Base-by-base conservation (phyloP, 805 yeast species). In the Myxozyma lipomycoides region DNA sequence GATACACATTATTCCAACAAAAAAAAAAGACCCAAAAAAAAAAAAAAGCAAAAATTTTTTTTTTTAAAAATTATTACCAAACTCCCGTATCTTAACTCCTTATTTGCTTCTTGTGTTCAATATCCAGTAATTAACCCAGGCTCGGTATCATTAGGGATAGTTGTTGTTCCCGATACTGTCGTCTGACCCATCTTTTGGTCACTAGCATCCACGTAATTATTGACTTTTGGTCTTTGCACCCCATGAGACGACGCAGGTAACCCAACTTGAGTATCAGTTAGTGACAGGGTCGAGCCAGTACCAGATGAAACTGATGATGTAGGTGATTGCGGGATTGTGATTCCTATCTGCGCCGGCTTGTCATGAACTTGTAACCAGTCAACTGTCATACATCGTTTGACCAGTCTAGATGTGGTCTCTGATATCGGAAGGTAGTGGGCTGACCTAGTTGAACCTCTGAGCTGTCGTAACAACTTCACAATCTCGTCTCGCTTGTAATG, bases 401-500 rank as follows among this genome's bases (percentile, higher is more conserved):
- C 59, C 17, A 55, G 43, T 21, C 59, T 37, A 7, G 47, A 34
- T 12, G 53, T 55, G 21, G 59, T 55, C n/a, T 45, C 58, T 21
- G 58, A 53, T 10, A 55, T 43, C 21, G 56, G 49, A 10, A 45
- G 49, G 38, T 41, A 55, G 18, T 50, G 52, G 21, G 37, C 44
- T 4, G 42, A 26, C 17, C 50, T 40, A 30, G 34, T 18, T 15
- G 35, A 43, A 12, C 59, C 59, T 2, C 63, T 55, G 19, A 86
- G 68, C 60, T 78, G 75, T 7, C 69, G 64, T 40, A 88, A 68
- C 6, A 83, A 67, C 4, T 75, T 74, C 4, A 67, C 56, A 4
- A 90, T 61, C 45, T 79, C 83, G 0, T 70, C 73, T 18, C 69
- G 72, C 60, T 86, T 83, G 66, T 88, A 86, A 6, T 72, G 72